These are phyloP conservation scores for Aeminium ludgeri DNA, from an alignment of 495 filamentous ascomycete genomes.

Conservation along the genomic window DNA sequence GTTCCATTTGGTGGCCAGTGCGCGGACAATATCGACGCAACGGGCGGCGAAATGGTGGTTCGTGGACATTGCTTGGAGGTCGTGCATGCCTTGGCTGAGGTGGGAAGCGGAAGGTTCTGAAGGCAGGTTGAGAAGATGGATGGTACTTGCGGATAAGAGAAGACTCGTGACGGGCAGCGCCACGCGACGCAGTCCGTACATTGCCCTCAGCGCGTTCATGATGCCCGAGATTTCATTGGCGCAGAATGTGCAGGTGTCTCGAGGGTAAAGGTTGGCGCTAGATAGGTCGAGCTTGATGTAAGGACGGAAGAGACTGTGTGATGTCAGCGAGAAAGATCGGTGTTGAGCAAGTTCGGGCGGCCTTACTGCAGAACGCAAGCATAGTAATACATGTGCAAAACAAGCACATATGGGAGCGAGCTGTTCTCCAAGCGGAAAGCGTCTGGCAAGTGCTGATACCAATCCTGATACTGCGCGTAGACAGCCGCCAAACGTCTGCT, in stretches of 20 bases:
- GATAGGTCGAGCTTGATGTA: conserved; percentile 44
- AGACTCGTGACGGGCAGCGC: conserved; percentile 43
- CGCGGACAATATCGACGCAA: conserved; percentile 39
- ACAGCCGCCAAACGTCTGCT: conserved; percentile 36
- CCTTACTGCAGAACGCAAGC: conserved; percentile 45
- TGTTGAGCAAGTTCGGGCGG: neutral
- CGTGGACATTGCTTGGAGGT: conserved; percentile 38
- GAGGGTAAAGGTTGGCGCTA: conserved; percentile 40
- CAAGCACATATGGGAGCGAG: conserved; percentile 13
- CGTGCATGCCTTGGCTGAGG: conserved; percentile 25
- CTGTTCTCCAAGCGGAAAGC: conserved; percentile 39
- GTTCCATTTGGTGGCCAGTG: conserved; percentile 39
- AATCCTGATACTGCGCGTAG: conserved; percentile 43
- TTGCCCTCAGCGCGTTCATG: conserved; percentile 37
- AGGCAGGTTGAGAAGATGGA: conserved; percentile 33
- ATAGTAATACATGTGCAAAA: conserved; percentile 18
- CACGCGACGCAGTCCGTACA: conserved; percentile 41
- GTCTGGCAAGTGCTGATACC: conserved; percentile 44
- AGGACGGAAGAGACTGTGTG: conserved; percentile 38
- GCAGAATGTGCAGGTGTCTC: conserved; percentile 42
- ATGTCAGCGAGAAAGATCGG: neutral
- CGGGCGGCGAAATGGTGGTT: conserved; percentile 44
- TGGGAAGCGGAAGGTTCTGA: conserved; percentile 4
- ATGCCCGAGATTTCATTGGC: conserved; percentile 45
- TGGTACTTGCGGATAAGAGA: conserved; percentile 39